Evolutionary conservation across 1,139 yeast genomes (phyloP).

Genomic region (Yamadazyma epiphylla): DNA sequence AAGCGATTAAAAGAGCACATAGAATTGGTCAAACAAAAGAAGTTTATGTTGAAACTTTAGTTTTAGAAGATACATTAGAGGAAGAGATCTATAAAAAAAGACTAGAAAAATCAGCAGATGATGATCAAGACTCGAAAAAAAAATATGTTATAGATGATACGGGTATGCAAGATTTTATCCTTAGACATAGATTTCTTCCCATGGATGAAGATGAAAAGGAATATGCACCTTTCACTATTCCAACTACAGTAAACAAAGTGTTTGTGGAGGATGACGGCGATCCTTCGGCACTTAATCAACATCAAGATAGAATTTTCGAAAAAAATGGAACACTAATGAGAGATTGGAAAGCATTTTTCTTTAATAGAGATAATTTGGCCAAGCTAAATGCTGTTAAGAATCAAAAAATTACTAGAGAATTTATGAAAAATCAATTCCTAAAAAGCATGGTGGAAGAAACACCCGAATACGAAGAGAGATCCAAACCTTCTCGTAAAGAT

Average conservation of each 20-base stretch:
- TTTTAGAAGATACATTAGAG: constrained; percentile 58
- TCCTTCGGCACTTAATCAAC: constrained; percentile 22
- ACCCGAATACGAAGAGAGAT: constrained; percentile 9
- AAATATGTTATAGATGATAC: constrained; percentile 49
- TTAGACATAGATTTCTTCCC: constrained; percentile 44
- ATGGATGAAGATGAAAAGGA: constrained; percentile 23
- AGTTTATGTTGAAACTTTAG: constrained; percentile 59
- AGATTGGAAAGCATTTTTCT: constrained; percentile 44
- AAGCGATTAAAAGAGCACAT: constrained; percentile 71
- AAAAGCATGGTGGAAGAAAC: constrained; percentile 15
- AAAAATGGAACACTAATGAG: constrained; percentile 7
- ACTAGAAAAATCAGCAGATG: constrained; percentile 13
- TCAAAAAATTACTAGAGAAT: constrained; percentile 18
- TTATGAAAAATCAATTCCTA: constrained; percentile 20
- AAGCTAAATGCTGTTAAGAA: constrained; percentile 27
- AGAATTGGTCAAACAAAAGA: constrained; percentile 61
- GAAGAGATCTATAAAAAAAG: constrained; percentile 57
- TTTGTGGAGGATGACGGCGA: constrained; percentile 8
- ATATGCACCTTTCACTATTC: constrained; percentile 24
- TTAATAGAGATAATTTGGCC: constrained; percentile 38
- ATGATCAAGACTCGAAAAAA: constrained; percentile 16
- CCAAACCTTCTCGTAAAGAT: constrained; percentile 1
- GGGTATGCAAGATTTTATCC: constrained; percentile 55
- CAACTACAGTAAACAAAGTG: constrained; percentile 3
- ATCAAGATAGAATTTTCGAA: constrained; percentile 12